A percentile compares a stretch with the other conserved stretches of the same genome.
phyloP scores from a whole-genome alignment of 1,139 yeast species.

The Saccharomyces hybrid region DNA sequence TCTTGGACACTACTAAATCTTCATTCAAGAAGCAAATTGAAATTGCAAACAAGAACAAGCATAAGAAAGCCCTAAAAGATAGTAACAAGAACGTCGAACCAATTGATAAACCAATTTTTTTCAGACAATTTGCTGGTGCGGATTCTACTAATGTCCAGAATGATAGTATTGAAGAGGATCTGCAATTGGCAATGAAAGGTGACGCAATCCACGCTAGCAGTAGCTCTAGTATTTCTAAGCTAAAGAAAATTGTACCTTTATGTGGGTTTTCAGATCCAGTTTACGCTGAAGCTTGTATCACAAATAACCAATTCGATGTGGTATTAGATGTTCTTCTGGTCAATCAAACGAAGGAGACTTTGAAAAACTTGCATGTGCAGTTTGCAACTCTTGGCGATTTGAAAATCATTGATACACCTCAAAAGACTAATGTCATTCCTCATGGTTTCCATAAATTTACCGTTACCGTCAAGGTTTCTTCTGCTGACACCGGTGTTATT shows the following conservation, averaged over 20 bases:
- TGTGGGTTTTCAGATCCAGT: constrained; percentile 98
- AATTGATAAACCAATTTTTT: constrained; percentile 71
- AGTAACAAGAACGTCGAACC: constrained; percentile 65
- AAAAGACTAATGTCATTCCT: constrained; percentile 90
- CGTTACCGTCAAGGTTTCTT: constrained; percentile 85
- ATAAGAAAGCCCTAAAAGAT: constrained; percentile 51
- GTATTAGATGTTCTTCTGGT: constrained; percentile 89
- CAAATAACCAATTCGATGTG: constrained; percentile 93
- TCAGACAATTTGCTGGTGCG: constrained; percentile 70
- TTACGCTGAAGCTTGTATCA: constrained; percentile 93
- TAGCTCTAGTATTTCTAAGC: constrained; percentile 60
- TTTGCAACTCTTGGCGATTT: constrained; percentile 95
- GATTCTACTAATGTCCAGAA: constrained; percentile 35
- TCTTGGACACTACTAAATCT: constrained; percentile 80
- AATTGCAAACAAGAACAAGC: constrained; percentile 43
- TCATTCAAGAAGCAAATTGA: constrained; percentile 68
- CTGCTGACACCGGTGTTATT: constrained; percentile 95
- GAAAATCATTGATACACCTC: constrained; percentile 88
- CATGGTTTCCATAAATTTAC: constrained; percentile 90
- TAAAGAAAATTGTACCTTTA: constrained; percentile 81
- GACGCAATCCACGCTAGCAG: constrained; percentile 40
- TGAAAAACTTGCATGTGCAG: constrained; percentile 87
- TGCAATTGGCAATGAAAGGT: constrained; percentile 41
- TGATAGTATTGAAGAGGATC: constrained; percentile 42
- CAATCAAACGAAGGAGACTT: constrained; percentile 85